Percentiles rank a stretch among this genome's conserved stretches.
phyloP scores from a whole-genome alignment of 2,329 filamentous ascomycete species.

The Coleophoma cylindrospora region DNA sequence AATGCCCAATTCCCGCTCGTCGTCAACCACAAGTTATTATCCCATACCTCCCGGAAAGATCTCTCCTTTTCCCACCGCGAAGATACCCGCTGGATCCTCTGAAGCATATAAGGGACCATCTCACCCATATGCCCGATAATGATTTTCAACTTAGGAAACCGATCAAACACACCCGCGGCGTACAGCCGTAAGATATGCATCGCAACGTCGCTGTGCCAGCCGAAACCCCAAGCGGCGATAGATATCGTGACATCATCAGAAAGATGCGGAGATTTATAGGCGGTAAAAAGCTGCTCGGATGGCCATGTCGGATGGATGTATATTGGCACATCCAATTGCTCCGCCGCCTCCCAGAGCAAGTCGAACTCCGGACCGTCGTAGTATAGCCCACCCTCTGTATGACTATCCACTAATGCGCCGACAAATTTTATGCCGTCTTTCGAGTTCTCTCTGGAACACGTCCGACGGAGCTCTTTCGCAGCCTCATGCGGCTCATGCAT shows the following conservation, averaged over 20 bases:
- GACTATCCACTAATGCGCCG: conserved; percentile 38
- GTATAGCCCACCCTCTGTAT: conserved; percentile 29
- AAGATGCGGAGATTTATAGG: conserved; percentile 26
- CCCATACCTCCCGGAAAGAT: conserved; percentile 42
- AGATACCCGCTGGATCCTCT: conserved; percentile 31
- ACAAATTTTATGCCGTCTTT: conserved; percentile 36
- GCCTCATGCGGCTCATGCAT: conserved; percentile 29
- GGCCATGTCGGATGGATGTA: conserved; percentile 31
- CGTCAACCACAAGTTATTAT: conserved; percentile 49
- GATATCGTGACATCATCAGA: conserved; percentile 10
- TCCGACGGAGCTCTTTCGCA: conserved; percentile 25
- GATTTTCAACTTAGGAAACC: conserved; percentile 45
- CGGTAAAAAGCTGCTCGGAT: conserved; percentile 13
- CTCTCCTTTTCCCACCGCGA: conserved; percentile 13
- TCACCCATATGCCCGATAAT: conserved; percentile 45
- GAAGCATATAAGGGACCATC: conserved; percentile 47
- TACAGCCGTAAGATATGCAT: conserved; percentile 42
- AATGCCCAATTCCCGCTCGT: conserved; percentile 46
- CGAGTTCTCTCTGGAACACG: conserved; percentile 22
- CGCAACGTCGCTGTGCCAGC: conserved; percentile 43
- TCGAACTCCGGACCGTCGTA: conserved; percentile 31
- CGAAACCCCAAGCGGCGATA: conserved; percentile 32
- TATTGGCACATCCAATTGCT: conserved; percentile 33
- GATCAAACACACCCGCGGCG: conserved; percentile 47
- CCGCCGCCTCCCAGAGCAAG: conserved; percentile 31